Evolutionary conservation across 179 eudicot species (phyloP), one percentile per base, ranked within the genome.

Genomic region (Monotropa hypopitys): DNA sequence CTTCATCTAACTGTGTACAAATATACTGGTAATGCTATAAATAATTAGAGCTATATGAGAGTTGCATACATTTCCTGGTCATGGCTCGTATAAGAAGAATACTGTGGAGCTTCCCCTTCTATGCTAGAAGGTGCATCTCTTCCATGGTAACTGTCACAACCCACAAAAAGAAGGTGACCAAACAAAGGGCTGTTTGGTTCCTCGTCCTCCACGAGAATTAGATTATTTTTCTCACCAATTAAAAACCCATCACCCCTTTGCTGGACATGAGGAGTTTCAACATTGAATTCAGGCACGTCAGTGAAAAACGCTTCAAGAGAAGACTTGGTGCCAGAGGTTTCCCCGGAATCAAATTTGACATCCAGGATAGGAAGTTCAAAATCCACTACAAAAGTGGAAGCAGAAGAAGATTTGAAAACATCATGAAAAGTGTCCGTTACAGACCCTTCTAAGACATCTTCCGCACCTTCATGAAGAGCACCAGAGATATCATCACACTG

Each of bases 351-450:
- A 80, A 95, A 95, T 51, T 89, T 84, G 72, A 95, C 99, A 51
- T 95, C 97, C 73, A 95, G 86, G 75, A 95, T 84, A 10, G 98
- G 91, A 81, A 80, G 80, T 75, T 82, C 85, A 74, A 90, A 91
- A 85, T 95, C 92, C 63, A 95, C 78, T 38, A 18, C 21, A 47
- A 84, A 76, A 68, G 80, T 70, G 38, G 67, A 13, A 66, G 69
- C 50, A 42, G 74, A 46, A 75, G 84, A 81, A 56, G 83, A 69
- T 53, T 83, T 81, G 32, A 85, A 54, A 45, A 78, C 61, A 47
- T 76, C 78, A 20, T 72, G 84, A 53, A 66, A 18, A 78, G 49
- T 81, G 56, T 66, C 72, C 8, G 74, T 26, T 66, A 7, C 69
- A 38, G 73, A 63, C 46, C 72, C 79, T 40, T 13, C 76, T 23